Conservation (phyloP, 345 rosid species). For the Eucalyptus cloeziana region DNA sequence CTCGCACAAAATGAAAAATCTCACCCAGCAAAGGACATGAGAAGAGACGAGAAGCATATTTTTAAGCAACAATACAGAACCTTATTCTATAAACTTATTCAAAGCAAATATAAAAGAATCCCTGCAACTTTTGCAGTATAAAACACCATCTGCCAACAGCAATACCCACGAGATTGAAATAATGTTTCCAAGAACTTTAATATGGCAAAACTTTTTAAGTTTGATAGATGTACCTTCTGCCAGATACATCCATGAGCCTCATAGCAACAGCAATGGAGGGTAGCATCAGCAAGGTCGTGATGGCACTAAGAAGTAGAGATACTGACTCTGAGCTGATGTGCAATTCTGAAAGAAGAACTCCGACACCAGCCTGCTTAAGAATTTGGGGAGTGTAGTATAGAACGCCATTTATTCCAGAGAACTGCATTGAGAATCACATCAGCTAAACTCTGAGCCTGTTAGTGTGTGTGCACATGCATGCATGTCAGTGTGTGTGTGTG, state of each 20-base stretch:
- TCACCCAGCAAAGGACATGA: not conserved
- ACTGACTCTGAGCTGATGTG: conserved; percentile 67
- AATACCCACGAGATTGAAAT: not conserved
- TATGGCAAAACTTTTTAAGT: not conserved
- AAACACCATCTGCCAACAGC: not conserved
- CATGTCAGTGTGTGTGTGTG: not conserved
- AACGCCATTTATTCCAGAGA: conserved; percentile 95
- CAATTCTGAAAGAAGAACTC: conserved; percentile 71
- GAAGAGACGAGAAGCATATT: not conserved
- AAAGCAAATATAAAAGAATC: not conserved
- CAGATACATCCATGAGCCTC: conserved; percentile 91
- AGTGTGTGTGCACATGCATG: not conserved
- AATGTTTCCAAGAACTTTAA: not conserved
- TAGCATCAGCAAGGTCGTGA: conserved; percentile 89
- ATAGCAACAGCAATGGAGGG: conserved; percentile 91
- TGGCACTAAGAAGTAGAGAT: conserved; percentile 71
- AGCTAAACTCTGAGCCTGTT: not conserved
- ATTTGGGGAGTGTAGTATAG: conserved; percentile 97
- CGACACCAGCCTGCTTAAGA: conserved; percentile 93
- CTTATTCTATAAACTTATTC: not conserved
- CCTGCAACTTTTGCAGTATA: not conserved
- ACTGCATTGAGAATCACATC: conserved; percentile 27
- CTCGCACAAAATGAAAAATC: not conserved
- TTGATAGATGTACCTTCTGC: conserved; percentile 58
- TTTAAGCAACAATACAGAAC: not conserved